Percentiles rank a stretch among this genome's conserved stretches.
Evolutionary conservation across 768 basidiomycete species (phyloP).

Genomic region (Leucocoprinus leucothites): DNA sequence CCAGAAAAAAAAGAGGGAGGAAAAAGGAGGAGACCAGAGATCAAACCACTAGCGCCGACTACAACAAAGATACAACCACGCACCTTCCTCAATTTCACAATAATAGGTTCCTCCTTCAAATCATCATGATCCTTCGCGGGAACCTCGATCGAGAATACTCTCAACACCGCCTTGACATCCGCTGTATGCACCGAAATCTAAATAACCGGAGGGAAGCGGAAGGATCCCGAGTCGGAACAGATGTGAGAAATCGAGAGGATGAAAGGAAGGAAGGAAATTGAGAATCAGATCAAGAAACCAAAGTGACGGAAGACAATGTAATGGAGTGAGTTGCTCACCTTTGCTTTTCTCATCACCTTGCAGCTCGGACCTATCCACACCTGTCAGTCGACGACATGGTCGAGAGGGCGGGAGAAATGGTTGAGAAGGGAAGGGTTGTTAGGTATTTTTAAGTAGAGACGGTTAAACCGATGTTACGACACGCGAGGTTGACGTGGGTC

Average conservation of each 20-base stretch:
- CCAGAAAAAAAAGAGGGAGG: conserved; percentile 10
- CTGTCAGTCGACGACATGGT: conserved; percentile 21
- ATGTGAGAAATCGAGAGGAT: too few relatives aligned
- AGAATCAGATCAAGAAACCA: conserved; percentile 23
- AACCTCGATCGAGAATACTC: conserved; percentile 84
- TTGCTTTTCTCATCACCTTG: conserved; percentile 91
- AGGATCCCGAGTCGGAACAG: too few relatives aligned
- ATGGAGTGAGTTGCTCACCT: conserved; percentile 46
- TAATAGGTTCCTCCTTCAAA: conserved; percentile 83
- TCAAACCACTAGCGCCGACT: too few relatives aligned
- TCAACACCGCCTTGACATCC: conserved; percentile 80
- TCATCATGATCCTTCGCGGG: conserved; percentile 81
- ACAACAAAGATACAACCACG: conserved; percentile 15
- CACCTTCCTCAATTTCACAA: conserved; percentile 79
- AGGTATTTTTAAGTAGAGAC: too few relatives aligned
- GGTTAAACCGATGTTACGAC: background rate
- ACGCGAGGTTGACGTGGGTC: too few relatives aligned
- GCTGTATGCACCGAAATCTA: conserved; percentile 91
- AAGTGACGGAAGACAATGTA: conserved; percentile 5
- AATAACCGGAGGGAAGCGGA: conserved; percentile 13
- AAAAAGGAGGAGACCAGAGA: conserved; percentile 2
- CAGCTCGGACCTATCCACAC: conserved; percentile 80
- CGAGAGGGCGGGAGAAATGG: background rate
- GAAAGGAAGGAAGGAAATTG: conserved; percentile 10
- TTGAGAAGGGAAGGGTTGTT: too few relatives aligned